A percentile compares a stretch with the other conserved stretches of the same genome.
These are phyloP conservation scores for Scenedesmus sp. DNA, from an alignment of 163 green algal species.

Conservation along the genomic window DNA sequence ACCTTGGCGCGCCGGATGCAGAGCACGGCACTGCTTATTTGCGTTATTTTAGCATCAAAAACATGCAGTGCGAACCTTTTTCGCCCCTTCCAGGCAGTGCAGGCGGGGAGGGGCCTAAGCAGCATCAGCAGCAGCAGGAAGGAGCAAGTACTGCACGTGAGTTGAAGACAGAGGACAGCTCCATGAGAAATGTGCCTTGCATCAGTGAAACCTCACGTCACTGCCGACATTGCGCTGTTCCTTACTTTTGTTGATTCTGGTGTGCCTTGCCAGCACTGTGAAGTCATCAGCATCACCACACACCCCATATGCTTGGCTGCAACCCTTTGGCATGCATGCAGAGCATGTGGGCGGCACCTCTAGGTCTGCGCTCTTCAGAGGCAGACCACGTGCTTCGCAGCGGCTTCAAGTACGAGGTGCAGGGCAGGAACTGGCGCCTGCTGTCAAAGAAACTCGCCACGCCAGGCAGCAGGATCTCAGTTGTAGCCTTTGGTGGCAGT, in stretches of 20 bases:
- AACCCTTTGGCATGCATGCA: not conserved
- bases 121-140: slow-evolving; percentile 5
- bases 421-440: slow-evolving; percentile 12
- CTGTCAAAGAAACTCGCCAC: not conserved
- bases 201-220: too few species aligned
- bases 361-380: not conserved
- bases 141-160: not conserved
- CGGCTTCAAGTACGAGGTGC: not conserved
- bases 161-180: not conserved
- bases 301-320: not conserved
- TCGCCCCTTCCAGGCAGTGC: not conserved
- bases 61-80: not conserved
- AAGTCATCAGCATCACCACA: not conserved
- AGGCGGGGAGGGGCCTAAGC: not conserved
- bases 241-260: too few species aligned
- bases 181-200: too few species aligned
- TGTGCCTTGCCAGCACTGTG: not conserved
- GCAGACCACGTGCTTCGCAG: not conserved
- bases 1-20: not conserved
- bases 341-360: not conserved
- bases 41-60: not conserved
- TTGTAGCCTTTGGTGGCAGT: not conserved
- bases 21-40: not conserved
- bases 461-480: not conserved
- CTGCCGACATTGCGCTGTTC: too few species aligned